These are phyloP conservation scores for Pleomassaria siparia DNA, from an alignment of 2,329 filamentous ascomycete species.

Conservation along the genomic window DNA sequence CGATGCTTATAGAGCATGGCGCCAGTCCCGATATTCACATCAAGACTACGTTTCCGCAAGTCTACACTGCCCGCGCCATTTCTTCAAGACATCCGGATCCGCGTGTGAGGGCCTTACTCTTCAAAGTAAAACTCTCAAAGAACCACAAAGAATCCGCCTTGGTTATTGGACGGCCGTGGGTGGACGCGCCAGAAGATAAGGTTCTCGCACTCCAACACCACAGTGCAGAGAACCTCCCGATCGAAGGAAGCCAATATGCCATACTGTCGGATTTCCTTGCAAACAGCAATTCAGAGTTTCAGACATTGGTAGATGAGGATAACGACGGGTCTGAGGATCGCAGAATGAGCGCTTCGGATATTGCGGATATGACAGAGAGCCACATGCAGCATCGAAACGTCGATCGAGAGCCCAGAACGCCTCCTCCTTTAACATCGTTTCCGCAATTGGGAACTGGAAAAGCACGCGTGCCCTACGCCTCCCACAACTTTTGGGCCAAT, in stretches of 20 bases:
- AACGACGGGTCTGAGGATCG: constrained; percentile 67
- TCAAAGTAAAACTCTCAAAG: neutral
- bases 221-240: neutral
- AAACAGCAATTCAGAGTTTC: neutral
- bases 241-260: constrained; percentile 1
- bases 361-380: constrained; percentile 71
- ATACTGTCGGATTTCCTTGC: constrained; percentile 4
- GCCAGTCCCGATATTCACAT: constrained; percentile 7
- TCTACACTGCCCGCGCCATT: constrained; percentile 7
- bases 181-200: neutral
- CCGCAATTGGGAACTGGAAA: constrained; percentile 5
- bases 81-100: constrained; percentile 10
- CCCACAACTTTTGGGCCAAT: constrained; percentile 4
- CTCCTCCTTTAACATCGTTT: constrained; percentile 6
- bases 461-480: neutral
- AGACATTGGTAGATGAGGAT: constrained; percentile 40
- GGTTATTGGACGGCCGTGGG: constrained; percentile 3
- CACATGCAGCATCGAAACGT: constrained; percentile 58
- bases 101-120: constrained; percentile 6
- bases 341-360: constrained; percentile 73
- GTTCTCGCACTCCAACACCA: neutral
- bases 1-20: constrained; percentile 11
- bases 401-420: neutral
- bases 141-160: neutral
- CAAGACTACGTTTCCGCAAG: neutral